These are phyloP conservation scores for Sanguinoderma infundibulare DNA, from an alignment of 1,284 basidiomycete genomes.

Conservation along the genomic window DNA sequence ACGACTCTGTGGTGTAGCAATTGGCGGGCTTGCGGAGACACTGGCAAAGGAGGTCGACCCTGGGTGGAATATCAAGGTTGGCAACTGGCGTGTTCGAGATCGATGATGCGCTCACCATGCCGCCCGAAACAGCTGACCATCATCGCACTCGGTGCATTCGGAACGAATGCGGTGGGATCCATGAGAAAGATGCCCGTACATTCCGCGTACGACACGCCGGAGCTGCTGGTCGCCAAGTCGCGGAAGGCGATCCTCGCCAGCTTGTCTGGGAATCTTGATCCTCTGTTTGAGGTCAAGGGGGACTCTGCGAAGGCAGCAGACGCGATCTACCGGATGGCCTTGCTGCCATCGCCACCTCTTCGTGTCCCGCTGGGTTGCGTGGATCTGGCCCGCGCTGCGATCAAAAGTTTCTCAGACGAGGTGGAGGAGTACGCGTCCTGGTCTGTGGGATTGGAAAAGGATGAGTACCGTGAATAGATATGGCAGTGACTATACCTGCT, in stretches of 20 bases:
- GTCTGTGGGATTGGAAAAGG: constrained; percentile 32
- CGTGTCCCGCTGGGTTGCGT: constrained; percentile 32
- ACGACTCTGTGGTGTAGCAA: constrained; percentile 7
- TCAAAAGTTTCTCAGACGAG: constrained; percentile 3
- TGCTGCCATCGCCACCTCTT: constrained; percentile 30
- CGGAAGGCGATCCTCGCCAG: constrained; percentile 11
- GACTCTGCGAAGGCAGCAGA: constrained; percentile 10
- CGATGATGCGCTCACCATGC: neutral
- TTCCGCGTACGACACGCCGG: constrained; percentile 14
- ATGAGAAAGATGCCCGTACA: constrained; percentile 8
- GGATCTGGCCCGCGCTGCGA: neutral
- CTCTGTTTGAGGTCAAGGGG: constrained; percentile 2
- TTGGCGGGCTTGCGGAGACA: constrained; percentile 39
- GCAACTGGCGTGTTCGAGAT: neutral
- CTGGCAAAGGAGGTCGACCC: constrained; percentile 40
- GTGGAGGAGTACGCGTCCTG: constrained; percentile 30
- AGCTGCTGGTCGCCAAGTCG: neutral
- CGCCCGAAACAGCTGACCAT: constrained; percentile 10
- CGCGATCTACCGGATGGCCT: constrained; percentile 10
- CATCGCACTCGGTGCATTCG: constrained; percentile 14
- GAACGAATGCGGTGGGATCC: constrained; percentile 9
- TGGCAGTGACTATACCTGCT: neutral
- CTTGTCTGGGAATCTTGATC: neutral
- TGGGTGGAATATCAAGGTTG: constrained; percentile 46
- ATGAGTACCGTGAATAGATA: neutral